Conservation (phyloP, 768 basidiomycete species). For the Lactifluus piperatus region DNA sequence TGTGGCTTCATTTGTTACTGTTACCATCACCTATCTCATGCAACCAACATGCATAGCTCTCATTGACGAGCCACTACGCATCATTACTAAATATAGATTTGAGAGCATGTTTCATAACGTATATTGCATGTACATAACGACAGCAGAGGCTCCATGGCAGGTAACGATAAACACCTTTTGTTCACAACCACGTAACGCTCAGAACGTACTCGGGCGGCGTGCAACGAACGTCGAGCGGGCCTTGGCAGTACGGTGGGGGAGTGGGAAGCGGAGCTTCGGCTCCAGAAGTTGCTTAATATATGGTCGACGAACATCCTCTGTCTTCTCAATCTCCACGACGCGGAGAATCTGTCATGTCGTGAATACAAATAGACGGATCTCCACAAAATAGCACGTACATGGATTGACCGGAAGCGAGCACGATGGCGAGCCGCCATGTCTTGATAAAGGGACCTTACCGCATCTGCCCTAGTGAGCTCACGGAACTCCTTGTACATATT, state of each 20-base stretch:
- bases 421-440: slow-evolving; percentile 99
- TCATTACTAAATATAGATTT: not conserved
- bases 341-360: slow-evolving; percentile 72
- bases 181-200: slow-evolving; percentile 14
- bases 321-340: slow-evolving; percentile 91
- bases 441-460: slow-evolving; percentile 96
- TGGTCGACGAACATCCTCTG: slow-evolving; percentile 85
- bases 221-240: slow-evolving; percentile 75
- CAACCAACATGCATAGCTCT: no score
- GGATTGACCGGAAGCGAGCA: slow-evolving; percentile 98
- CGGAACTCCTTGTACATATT: slow-evolving; percentile 99
- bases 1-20: no score
- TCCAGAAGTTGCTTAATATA: slow-evolving; percentile 95
- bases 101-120: not conserved
- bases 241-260: slow-evolving; percentile 83
- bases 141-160: not conserved
- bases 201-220: slow-evolving; percentile 67
- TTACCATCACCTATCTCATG: no score
- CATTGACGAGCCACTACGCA: not conserved
- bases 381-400: slow-evolving; percentile 45
- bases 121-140: not conserved
- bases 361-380: not conserved
- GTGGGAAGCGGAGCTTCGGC: slow-evolving; percentile 93
- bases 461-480: slow-evolving; percentile 88
- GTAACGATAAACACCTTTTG: not conserved